Evolutionary conservation across 169 alveolate species (phyloP), one percentile per base, ranked within the genome.

Genomic region (Neospora caninum): DNA sequence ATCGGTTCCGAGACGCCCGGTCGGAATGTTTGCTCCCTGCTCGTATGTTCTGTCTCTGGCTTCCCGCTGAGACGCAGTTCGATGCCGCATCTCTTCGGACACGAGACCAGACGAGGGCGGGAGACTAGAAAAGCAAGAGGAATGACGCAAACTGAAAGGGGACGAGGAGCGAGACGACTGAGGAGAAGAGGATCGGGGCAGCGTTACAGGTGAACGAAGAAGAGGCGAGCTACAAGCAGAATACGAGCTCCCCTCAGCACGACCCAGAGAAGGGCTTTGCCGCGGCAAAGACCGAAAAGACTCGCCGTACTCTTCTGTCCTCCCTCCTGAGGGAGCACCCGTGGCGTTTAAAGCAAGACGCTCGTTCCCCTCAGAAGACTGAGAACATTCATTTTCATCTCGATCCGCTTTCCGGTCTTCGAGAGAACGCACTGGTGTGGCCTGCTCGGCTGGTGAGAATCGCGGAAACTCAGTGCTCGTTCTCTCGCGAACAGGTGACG

Each of bases 141-240:
- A 69, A 4, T 29, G 83, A 78, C 45, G 86, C 41, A 13, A 0
- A n/a, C 31, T 18, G n/a, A 43, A n/a, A 20, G 86, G n/a, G 27
- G 86, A 78, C 1, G 86, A n/a, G n/a, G 86, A 78, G 10, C 49
- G 29, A 36, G 86, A 78, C 39, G 86, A 78, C 49, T n/a, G 43
- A n/a, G 86, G n/a, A 25, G 86, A 69, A 29, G 39, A n/a, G 31
- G 49, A 10, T 4, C 42, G 86, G 43, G 86, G 86, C 9, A 78
- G 45, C 18, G 86, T 7, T 10, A 38, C 39, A 20, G 86, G 86
- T 16, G 86, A 78, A 78, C 86, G 86, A 7, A 78, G 86, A n/a
- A 78, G 86, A n/a, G 86, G 86, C 9, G 86, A 78, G 86, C 86
- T 78, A 16, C 86, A n/a, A 43, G 86, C 20, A 4, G 86, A 78